Base-by-base conservation (phyloP, 2,329 filamentous ascomycete species). In the Cladorrhinum sp. region DNA sequence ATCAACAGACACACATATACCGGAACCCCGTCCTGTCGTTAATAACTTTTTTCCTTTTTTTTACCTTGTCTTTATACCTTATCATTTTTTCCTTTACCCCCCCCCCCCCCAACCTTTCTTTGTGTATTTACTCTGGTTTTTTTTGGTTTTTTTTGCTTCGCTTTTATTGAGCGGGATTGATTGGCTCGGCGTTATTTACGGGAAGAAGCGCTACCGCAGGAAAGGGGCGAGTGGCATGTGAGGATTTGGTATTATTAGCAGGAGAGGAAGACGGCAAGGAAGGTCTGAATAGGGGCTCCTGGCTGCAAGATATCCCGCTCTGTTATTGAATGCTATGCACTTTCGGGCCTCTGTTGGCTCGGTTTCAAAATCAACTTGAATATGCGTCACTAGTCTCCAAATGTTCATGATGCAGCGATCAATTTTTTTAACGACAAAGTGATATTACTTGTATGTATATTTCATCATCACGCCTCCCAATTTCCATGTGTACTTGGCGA, bases 31-130 rank as follows among this genome's bases (percentile, higher is more conserved):
- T 55, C 28, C 48, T 55, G 24, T 51, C 46, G 18, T 51, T 59
- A 54, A 55, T 54, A 24, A n/a, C 49, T 55, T 52, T 48, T 26
- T 55, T 36, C 21, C 39, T 28, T 49, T 48, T 48, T n/a, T n/a
- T n/a, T n/a, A n/a, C 9, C 52, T 55, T 23, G 42, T 36, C n/a
- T 2, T 24, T 49, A 46, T 57, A 24, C 20, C 23, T n/a, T 9
- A 42, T 20, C 39, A n/a, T 55, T 26, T 24, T 42, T 9, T 18
- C 33, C 21, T 55, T 55, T 20, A n/a, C n/a, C n/a, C n/a, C n/a
- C n/a, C n/a, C n/a, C n/a, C n/a, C n/a, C n/a, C n/a, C n/a, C n/a
- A n/a, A n/a, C 12, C n/a, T 53, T 18, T 12, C 36, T 39, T 52
- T 9, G 6, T 42, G 7, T 46, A 46, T 46, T 16, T 46, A 8